phyloP scores from a whole-genome alignment of 768 basidiomycete genomes.

The Leccinum subgranulosum region DNA sequence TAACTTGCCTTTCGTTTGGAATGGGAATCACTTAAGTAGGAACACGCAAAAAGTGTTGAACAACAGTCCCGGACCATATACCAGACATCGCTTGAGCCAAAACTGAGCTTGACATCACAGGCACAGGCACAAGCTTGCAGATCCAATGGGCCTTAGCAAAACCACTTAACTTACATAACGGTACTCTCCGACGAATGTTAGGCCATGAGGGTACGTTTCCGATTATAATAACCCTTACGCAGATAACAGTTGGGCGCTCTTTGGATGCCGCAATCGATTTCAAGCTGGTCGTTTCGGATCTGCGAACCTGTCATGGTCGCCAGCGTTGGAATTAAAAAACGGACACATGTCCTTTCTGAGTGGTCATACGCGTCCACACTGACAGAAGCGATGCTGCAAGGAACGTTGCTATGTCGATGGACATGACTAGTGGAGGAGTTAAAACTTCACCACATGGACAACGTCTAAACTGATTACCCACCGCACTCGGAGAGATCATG shows the following conservation, averaged over 20 bases:
- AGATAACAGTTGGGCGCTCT: background rate
- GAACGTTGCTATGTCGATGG: background rate
- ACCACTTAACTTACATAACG: background rate
- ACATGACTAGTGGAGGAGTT: background rate
- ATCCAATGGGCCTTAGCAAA: background rate
- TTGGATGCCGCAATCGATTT: background rate
- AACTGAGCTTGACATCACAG: slow-evolving; percentile 6
- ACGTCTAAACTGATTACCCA: background rate
- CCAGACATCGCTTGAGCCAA: slow-evolving; percentile 1
- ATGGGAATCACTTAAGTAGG: background rate
- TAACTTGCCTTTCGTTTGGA: background rate
- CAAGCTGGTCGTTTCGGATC: background rate
- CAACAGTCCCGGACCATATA: background rate
- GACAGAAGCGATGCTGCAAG: background rate
- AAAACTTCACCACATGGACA: slow-evolving; percentile 1
- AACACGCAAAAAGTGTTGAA: background rate
- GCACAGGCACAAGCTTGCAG: background rate
- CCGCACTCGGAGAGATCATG: slow-evolving; percentile 16
- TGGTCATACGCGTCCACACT: background rate
- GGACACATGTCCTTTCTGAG: background rate
- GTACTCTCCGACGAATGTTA: background rate
- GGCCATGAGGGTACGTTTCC: background rate
- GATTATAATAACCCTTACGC: background rate
- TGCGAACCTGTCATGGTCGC: background rate
- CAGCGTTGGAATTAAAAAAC: background rate